Evolutionary conservation across 495 filamentous ascomycete species (phyloP), one percentile per base, ranked within the genome.

Genomic region (Terfezia boudieri): DNA sequence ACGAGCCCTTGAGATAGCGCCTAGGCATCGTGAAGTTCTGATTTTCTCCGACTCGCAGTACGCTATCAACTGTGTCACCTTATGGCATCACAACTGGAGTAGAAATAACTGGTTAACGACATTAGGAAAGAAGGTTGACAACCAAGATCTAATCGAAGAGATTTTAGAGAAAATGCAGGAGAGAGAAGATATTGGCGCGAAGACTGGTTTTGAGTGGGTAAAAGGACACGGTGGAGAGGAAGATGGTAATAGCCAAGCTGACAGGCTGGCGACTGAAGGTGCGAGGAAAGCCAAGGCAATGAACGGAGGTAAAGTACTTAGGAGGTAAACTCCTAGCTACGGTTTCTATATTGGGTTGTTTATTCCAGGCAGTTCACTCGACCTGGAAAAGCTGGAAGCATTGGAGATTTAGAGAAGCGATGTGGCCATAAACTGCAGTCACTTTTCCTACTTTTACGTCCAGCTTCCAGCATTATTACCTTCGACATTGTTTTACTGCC

Each of bases 11-110:
- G 78, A 95, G 61, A 76, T 79, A 26, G 75, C 84, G 2, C 80
- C 82, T 8, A 70, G 57, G 16, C 63, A 65, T 36, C 59, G 63
- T 9, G 70, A 77, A 51, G 71, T 86, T 12, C 73, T 75, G 37
- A 85, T 96, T 59, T 74, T 82, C 61, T 82, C 81, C 14, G 90
- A 95, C 68, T 86, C 80, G 62, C 77, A 78, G 55, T 98, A 96
- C 67, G 73, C 83, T 9, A 94, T 95, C 66, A 76, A 86, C 57
- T 95, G 89, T 63, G 77, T 84, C n/a, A 94, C 82, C 0, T 73
- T 76, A 23, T 98, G 90, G 90, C 84, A 77, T 61, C 59, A 68
- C 14, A 81, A 75, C 54, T 98, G 90, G 90, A 71, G 75, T 20
- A 74, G 67, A 54, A 89, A 93, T 58, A 73, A 74, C 4, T 98